Evolutionary conservation across 2,329 filamentous ascomycete genomes (phyloP).

Genomic region (Elsinoe arachidis): DNA sequence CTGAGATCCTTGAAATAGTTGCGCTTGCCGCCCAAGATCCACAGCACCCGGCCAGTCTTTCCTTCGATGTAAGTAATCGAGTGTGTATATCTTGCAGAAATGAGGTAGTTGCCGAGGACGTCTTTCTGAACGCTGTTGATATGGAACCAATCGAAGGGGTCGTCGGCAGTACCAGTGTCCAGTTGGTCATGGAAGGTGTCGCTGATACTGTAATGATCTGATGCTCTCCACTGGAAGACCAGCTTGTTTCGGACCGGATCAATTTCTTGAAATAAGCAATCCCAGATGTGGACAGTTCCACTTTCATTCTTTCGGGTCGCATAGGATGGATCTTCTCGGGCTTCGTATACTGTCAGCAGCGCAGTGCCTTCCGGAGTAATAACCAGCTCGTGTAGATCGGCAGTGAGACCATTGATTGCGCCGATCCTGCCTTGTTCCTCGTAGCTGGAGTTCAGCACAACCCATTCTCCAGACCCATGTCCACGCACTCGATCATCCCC

Average conservation of each 20-base stretch:
- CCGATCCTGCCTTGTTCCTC: constrained; percentile 31
- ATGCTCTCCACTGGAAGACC: constrained; percentile 49
- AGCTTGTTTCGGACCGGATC: constrained; percentile 45
- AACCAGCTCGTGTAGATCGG: constrained; percentile 37
- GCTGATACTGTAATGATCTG: constrained; percentile 43
- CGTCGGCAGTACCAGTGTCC: constrained; percentile 28
- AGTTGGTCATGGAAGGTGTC: constrained; percentile 32
- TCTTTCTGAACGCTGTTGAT: constrained; percentile 50
- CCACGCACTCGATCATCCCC: constrained; percentile 30
- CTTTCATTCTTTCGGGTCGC: constrained; percentile 17
- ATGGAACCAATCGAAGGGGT: constrained; percentile 47
- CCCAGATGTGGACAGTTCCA: constrained; percentile 23
- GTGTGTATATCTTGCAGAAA: constrained; percentile 44
- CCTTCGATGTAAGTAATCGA: constrained; percentile 41
- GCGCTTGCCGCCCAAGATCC: constrained; percentile 37
- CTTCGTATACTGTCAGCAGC: constrained; percentile 34
- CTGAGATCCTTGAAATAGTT: constrained; percentile 25
- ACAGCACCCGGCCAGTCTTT: constrained; percentile 41
- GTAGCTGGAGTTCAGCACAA: constrained; percentile 29
- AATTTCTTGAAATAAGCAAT: constrained; percentile 29
- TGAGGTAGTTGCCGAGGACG: constrained; percentile 42
- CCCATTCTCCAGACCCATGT: constrained; percentile 27
- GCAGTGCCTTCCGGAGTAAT: constrained; percentile 34
- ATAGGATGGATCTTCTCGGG: constrained; percentile 17
- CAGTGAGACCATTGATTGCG: constrained; percentile 30